These are phyloP conservation scores for Gynostemma pentaphyllum DNA, from an alignment of 306 rosid genomes.

Conservation along the genomic window DNA sequence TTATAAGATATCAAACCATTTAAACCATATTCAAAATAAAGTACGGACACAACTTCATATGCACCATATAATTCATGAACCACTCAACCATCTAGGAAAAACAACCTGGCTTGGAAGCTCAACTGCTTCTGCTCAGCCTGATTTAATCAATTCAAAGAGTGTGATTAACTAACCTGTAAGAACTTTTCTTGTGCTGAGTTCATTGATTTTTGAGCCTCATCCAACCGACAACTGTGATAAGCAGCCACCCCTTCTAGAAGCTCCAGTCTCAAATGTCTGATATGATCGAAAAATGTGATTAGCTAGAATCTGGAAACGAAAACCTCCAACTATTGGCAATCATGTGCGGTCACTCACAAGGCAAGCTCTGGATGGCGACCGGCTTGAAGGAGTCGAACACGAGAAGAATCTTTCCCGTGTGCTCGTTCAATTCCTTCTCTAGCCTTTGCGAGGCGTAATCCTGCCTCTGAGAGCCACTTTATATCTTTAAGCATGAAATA, in stretches of 20 bases:
- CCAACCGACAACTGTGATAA: constrained; percentile 63
- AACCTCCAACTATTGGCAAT: not conserved
- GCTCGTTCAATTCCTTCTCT: constrained; percentile 65
- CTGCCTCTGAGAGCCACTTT: constrained; percentile 74
- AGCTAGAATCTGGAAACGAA: constrained; percentile 10
- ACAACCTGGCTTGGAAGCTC: too few relatives aligned
- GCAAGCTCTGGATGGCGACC: constrained; percentile 84
- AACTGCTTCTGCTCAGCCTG: not conserved
- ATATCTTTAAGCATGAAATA: constrained; percentile 91
- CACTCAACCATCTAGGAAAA: too few relatives aligned
- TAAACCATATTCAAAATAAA: too few relatives aligned
- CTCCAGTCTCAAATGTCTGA: constrained; percentile 77
- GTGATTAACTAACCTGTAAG: constrained; percentile 31
- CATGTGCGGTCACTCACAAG: constrained; percentile 39
- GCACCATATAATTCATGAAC: too few relatives aligned
- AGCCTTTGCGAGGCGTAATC: constrained; percentile 66
- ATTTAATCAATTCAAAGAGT: not conserved
- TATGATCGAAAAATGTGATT: constrained; percentile 7
- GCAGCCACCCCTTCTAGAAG: constrained; percentile 93
- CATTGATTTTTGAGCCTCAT: constrained; percentile 47
- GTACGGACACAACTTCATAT: too few relatives aligned
- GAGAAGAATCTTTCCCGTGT: constrained; percentile 72
- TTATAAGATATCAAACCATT: too few relatives aligned
- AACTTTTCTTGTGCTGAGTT: constrained; percentile 53
- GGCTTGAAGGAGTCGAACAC: constrained; percentile 65